These are phyloP conservation scores for Metschnikowia orientalis DNA, from an alignment of 805 yeast genomes.

Conservation along the genomic window DNA sequence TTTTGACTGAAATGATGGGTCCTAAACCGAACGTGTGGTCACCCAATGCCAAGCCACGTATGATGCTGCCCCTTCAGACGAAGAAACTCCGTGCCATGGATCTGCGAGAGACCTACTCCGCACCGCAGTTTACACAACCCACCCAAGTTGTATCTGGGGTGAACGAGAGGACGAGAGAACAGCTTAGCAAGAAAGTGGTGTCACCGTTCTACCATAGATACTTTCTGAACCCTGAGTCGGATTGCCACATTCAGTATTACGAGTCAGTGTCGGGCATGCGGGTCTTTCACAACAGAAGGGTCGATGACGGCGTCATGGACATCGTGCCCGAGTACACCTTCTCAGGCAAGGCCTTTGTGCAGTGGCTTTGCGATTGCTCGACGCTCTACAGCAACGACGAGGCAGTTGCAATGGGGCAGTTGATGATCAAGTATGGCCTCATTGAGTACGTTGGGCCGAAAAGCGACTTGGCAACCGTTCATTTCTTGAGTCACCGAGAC, in stretches of 20 bases:
- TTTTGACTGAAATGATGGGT: conserved; percentile 65
- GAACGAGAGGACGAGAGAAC: neutral
- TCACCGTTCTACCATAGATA: conserved; percentile 67
- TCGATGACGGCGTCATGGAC: conserved; percentile 20
- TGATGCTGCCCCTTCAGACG: no score
- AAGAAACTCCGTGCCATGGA: no score
- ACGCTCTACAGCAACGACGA: conserved; percentile 54
- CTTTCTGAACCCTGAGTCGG: conserved; percentile 87
- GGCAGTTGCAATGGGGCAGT: conserved; percentile 48
- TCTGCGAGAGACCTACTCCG: no score
- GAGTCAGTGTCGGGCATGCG: conserved; percentile 64
- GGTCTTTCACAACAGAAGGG: conserved; percentile 42
- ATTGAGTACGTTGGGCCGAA: conserved; percentile 43
- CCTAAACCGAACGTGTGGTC: conserved; percentile 66
- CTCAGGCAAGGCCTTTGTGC: conserved; percentile 73
- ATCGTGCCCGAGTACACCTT: conserved; percentile 43
- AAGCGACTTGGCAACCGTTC: conserved; percentile 20
- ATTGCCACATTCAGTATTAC: conserved; percentile 75
- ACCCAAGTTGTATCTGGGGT: no score
- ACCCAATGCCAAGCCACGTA: conserved; percentile 46
- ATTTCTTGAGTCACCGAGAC: conserved; percentile 31
- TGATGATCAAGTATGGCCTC: conserved; percentile 45
- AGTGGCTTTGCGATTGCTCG: conserved; percentile 90
- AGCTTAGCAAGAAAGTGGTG: conserved; percentile 29
- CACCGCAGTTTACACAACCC: no score